Evolutionary conservation across 2,329 filamentous ascomycete species (phyloP), one percentile per base, ranked within the genome.

Genomic region (Penicillium sp.): DNA sequence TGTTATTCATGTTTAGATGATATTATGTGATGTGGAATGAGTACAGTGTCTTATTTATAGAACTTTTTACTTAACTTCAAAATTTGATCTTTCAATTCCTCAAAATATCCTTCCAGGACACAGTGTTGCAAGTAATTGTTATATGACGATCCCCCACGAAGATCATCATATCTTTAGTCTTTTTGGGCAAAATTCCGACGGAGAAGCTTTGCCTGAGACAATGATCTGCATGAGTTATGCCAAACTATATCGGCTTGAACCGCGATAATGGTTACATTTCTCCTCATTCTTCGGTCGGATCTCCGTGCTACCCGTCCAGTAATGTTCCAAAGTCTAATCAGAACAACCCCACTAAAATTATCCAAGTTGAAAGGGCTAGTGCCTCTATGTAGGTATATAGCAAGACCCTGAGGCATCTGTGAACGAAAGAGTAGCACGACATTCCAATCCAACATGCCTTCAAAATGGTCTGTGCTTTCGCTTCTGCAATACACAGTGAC

Each of bases 251-350:
- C 58, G 42, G 49, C 42, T 37, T 14, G 14, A 39, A 21, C 52
- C 58, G 55, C 55, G 55, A 19, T 22, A 24, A 39, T 10, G 50
- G 58, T 60, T 58, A 52, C 58, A 58, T 60, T 58, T 55, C 58
- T 56, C 58, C 58, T 55, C 58, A 60, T 49, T 52, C 33, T 42
- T 39, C 11, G 39, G 19, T 13, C 19, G 11, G 19, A 22, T 13
- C 11, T 42, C 33, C 21, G 14, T 26, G 16, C 27, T 3, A 26
- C 39, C 49, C n/a, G 21, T 22, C 31, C 19, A 14, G 27, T 21
- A 22, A 22, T 26, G 7, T 29, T 11, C 27, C 27, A 9, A 11
- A 9, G 2, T 2, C 9, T 19, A 21, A 27, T 7, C 13, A 21
- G 1, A 9, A 16, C 8, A 33, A 45, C 49, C 42, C 49, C 42